Conservation (phyloP, 176 grass and related monocot species). For the maize (Zea mays) region DNA sequence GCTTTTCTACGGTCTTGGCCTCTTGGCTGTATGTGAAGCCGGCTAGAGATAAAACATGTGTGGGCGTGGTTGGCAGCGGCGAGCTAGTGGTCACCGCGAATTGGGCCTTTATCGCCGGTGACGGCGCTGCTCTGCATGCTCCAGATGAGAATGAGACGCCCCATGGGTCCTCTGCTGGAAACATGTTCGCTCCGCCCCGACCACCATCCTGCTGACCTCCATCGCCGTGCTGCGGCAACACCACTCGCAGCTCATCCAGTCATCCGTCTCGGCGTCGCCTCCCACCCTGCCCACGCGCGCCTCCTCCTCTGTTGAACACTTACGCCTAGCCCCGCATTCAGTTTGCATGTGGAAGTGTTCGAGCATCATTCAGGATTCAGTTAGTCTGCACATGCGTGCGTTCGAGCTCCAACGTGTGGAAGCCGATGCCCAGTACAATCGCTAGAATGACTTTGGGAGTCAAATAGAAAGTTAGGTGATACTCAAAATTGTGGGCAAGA, state of each 20-base stretch:
- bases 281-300: slow-evolving; percentile 40
- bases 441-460: too few species aligned
- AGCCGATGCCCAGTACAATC: too few species aligned
- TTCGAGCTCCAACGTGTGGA: too few species aligned
- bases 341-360: too few species aligned
- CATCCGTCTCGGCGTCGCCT: slow-evolving; percentile 57
- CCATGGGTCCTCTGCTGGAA: background rate
- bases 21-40: background rate
- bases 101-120: background rate
- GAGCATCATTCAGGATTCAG: too few species aligned
- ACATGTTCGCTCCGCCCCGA: slow-evolving; percentile 25
- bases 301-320: slow-evolving; percentile 39
- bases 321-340: too few species aligned
- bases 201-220: slow-evolving; percentile 48
- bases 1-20: background rate
- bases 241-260: slow-evolving; percentile 63
- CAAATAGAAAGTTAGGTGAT: too few species aligned
- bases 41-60: slow-evolving; percentile 26
- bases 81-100: slow-evolving; percentile 14
- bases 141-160: background rate
- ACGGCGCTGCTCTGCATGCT: too few species aligned
- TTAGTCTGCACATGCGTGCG: too few species aligned
- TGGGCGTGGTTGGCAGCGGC: background rate
- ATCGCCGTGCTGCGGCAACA: slow-evolving; percentile 58
- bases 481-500: too few species aligned